Percentiles rank a stretch among this genome's conserved stretches.
These are phyloP conservation scores for Millerozyma miso DNA, from an alignment of 805 yeast species.

Conservation along the genomic window DNA sequence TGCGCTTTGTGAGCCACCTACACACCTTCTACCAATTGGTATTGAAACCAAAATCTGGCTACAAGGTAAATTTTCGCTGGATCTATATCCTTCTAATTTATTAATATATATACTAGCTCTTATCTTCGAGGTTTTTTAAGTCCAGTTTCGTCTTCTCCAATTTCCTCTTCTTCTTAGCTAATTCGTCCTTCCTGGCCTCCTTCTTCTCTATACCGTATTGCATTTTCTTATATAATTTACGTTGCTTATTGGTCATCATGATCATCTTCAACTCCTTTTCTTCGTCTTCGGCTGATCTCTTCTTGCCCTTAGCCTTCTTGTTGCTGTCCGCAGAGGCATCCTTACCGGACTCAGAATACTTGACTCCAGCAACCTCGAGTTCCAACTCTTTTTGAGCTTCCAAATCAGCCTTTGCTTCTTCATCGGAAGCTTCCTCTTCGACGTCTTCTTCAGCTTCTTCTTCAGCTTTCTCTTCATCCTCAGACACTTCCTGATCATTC, in stretches of 20 bases:
- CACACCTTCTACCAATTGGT: not conserved
- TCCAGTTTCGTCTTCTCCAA: constrained; percentile 58
- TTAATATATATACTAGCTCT: constrained; percentile 3
- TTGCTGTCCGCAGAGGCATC: constrained; percentile 10
- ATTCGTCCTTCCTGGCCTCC: constrained; percentile 66
- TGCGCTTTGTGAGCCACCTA: not conserved
- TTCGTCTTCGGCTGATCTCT: constrained; percentile 59
- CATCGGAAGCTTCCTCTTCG: constrained; percentile 44
- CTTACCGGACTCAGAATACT: constrained; percentile 54
- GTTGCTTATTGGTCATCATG: constrained; percentile 97
- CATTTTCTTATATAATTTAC: constrained; percentile 91
- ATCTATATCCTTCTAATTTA: not conserved
- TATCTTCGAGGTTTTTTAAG: constrained; percentile 21
- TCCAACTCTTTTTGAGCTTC: constrained; percentile 87
- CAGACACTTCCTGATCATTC: constrained; percentile 49
- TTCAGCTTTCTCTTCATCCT: constrained; percentile 28
- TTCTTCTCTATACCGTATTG: constrained; percentile 84
- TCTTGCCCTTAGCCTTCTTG: constrained; percentile 29
- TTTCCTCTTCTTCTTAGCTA: constrained; percentile 66
- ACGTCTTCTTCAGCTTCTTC: constrained; percentile 54
- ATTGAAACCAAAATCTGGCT: not conserved
- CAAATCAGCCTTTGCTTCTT: constrained; percentile 52
- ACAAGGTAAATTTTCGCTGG: not conserved
- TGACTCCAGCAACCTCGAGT: constrained; percentile 72
- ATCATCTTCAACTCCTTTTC: constrained; percentile 91